phyloP scores from a whole-genome alignment of 2,329 filamentous ascomycete genomes.

The Cladophialophora carrionii region DNA sequence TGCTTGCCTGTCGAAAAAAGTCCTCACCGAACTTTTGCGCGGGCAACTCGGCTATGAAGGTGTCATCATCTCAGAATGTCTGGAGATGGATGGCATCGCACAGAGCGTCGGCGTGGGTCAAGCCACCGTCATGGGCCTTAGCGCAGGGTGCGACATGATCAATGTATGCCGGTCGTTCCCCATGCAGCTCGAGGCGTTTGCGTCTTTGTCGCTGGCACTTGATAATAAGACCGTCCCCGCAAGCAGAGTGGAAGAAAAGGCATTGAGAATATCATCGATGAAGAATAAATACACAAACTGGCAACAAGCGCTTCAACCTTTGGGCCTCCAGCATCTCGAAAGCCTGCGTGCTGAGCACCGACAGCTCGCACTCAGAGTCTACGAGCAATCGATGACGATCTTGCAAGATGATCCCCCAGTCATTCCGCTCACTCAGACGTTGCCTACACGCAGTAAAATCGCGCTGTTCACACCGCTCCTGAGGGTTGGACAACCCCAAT shows the following conservation, averaged over 20 bases:
- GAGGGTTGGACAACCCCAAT: too few relatives aligned
- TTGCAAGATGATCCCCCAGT: constrained; percentile 84
- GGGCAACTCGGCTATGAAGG: constrained; percentile 85
- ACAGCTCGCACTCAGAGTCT: constrained; percentile 55
- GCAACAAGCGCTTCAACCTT: constrained; percentile 83
- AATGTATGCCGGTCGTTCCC: constrained; percentile 84
- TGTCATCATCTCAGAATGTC: constrained; percentile 88
- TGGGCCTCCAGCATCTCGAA: constrained; percentile 79
- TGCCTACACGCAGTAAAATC: not conserved
- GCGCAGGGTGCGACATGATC: constrained; percentile 89
- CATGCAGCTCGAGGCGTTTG: constrained; percentile 86
- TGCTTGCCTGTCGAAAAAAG: constrained; percentile 87
- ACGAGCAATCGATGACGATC: constrained; percentile 89
- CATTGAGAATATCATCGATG: constrained; percentile 74
- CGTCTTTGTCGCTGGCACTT: constrained; percentile 81
- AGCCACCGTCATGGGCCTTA: constrained; percentile 94
- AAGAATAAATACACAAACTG: constrained; percentile 86
- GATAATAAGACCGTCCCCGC: constrained; percentile 86
- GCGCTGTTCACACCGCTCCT: too few relatives aligned
- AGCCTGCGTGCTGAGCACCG: constrained; percentile 44
- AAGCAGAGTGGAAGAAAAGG: constrained; percentile 75
- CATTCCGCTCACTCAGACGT: constrained; percentile 69
- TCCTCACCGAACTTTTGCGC: constrained; percentile 86
- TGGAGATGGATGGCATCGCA: constrained; percentile 94
- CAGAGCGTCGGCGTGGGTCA: constrained; percentile 96